phyloP scores from a whole-genome alignment of 2,329 filamentous ascomycete species.

The Aspergillus phoenicis region DNA sequence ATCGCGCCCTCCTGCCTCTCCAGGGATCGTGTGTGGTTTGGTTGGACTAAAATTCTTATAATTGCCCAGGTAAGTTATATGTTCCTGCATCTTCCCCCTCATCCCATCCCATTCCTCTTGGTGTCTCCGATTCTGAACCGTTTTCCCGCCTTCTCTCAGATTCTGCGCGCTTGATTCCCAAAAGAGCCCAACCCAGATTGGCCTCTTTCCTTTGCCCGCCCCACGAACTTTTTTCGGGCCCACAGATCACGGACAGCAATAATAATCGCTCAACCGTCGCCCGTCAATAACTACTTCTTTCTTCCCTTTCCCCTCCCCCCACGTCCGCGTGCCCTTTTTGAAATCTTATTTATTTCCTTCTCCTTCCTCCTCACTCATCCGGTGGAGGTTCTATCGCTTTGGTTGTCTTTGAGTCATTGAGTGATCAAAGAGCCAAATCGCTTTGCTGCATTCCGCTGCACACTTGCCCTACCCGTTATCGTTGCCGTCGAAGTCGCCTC shows the following conservation, averaged over 20 bases:
- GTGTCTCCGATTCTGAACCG: neutral
- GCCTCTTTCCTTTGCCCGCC: constrained; percentile 3
- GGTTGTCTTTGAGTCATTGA: constrained; percentile 24
- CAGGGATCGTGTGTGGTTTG: neutral
- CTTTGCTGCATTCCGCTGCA: constrained; percentile 6
- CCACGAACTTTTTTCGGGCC: constrained; percentile 19
- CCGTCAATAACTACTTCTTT: constrained; percentile 6
- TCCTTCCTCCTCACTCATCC: neutral
- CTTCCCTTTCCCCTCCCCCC: constrained; percentile 13
- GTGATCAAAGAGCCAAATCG: neutral
- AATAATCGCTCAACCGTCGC: constrained; percentile 15
- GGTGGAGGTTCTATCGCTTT: constrained; percentile 11
- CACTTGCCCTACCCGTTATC: constrained; percentile 12
- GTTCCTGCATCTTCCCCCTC: constrained; percentile 7
- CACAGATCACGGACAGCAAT: constrained; percentile 14
- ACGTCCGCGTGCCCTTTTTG: constrained; percentile 17
- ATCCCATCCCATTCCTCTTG: neutral
- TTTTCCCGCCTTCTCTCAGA: constrained; percentile 2
- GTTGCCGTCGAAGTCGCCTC: constrained; percentile 13
- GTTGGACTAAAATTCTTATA: neutral
- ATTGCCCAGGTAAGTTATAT: neutral
- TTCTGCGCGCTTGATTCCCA: neutral
- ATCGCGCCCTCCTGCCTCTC: neutral
- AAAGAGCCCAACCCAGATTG: constrained; percentile 2
- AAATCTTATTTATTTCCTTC: constrained; percentile 1